Evolutionary conservation across 225 moss, liverwort and hornwort genomes (phyloP).

Genomic region (Pseudisothecium myosuroides): DNA sequence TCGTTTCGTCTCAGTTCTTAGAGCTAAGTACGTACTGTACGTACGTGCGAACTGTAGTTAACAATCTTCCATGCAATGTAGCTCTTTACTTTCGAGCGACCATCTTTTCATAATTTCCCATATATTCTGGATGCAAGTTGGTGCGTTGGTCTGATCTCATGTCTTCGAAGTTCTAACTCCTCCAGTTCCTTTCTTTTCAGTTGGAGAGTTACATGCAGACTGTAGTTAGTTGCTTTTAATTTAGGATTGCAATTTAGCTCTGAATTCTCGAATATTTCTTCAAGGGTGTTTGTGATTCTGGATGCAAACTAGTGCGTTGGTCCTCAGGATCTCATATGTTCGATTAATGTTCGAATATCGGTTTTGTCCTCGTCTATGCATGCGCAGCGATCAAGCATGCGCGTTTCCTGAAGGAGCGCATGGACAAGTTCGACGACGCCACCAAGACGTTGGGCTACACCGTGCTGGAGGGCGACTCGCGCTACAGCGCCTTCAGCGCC

Average conservation of each 20-base stretch:
- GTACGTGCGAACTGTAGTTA: neutral
- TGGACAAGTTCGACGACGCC: slow-evolving; percentile 20
- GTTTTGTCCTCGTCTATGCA: no score
- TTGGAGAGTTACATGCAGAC: neutral
- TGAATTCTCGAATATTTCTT: no score
- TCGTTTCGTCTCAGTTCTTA: neutral
- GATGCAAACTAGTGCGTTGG: neutral
- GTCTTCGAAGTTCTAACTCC: neutral
- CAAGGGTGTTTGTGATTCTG: neutral
- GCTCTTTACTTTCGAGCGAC: neutral
- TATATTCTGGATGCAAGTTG: neutral
- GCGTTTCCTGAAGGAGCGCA: slow-evolving; percentile 4
- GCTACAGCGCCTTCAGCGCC: slow-evolving; percentile 5
- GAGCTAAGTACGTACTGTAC: no score
- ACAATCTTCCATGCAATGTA: no score
- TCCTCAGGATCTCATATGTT: neutral
- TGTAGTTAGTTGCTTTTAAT: no score
- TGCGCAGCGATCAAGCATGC: neutral
- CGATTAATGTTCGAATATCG: no score
- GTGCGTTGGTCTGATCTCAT: neutral
- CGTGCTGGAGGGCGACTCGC: slow-evolving; percentile 5
- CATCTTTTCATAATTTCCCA: no score
- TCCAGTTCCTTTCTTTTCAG: neutral
- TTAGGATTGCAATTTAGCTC: neutral
- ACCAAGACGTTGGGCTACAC: slow-evolving; percentile 21